Evolutionary conservation across 2,329 filamentous ascomycete species (phyloP).

Genomic region (Aspergillus glaucus): DNA sequence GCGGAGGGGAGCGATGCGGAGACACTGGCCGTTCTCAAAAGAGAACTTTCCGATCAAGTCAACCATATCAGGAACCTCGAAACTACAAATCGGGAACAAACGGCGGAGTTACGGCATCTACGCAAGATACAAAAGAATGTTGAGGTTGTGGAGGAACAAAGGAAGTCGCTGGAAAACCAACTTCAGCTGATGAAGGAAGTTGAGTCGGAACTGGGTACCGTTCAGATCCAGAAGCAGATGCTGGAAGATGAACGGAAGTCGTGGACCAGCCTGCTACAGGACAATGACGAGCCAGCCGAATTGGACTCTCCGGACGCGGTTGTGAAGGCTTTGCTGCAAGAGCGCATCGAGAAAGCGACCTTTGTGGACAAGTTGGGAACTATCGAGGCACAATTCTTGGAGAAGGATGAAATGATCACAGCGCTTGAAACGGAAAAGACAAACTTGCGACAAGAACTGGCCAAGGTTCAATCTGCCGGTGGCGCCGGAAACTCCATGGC

Average conservation of each 20-base stretch:
- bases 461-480: conserved; percentile 56
- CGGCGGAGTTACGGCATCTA: conserved; percentile 71
- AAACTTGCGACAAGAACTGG: conserved; percentile 60
- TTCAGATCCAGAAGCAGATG: conserved; percentile 73
- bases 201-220: conserved; percentile 70
- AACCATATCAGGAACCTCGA: conserved; percentile 84
- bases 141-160: conserved; percentile 92
- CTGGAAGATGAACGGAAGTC: conserved; percentile 81
- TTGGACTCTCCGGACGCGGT: conserved; percentile 86
- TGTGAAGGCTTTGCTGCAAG: conserved; percentile 74
- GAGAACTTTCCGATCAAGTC: conserved; percentile 85
- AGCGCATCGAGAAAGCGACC: conserved; percentile 70
- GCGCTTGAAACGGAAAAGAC: conserved; percentile 64
- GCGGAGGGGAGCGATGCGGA: conserved; percentile 82
- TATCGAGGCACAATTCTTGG: conserved; percentile 68
- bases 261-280: conserved; percentile 81
- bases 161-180: conserved; percentile 71
- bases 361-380: conserved; percentile 75
- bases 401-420: conserved; percentile 70
- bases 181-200: conserved; percentile 68
- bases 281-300: conserved; percentile 58
- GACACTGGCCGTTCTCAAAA: conserved; percentile 75
- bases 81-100: conserved; percentile 70
- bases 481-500: conserved; percentile 39
- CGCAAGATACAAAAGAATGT: conserved; percentile 79